Evolutionary conservation across 1,284 basidiomycete species (phyloP), one percentile per base, ranked within the genome.

Genomic region (Apiotrichum montevideense): DNA sequence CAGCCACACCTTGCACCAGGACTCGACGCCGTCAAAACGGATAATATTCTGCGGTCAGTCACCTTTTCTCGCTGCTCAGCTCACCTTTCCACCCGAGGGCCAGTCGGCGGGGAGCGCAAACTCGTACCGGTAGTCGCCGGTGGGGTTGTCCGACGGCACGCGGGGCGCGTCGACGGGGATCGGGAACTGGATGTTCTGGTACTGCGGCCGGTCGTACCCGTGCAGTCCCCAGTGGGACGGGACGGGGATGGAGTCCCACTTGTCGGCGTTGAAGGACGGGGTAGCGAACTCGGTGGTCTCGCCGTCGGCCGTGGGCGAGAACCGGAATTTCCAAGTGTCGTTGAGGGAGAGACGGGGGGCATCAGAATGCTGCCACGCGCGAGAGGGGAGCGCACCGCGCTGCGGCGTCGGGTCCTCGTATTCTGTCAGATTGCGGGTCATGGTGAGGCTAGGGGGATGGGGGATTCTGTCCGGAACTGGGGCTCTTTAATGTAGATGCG

Each of bases 21-120:
- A 58, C 50, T 67, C 66, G 49, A 67, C 55, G 29, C 66, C 66
- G 34, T 67, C 66, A 32, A 65, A 67, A 2, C 44, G 44, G 10
- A 46, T 10, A 8, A 46, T 6, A 2, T 7, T 34, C 44, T 46
- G 32, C 5, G 2, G 45, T 46, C 32, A 46, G 45, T 8, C 2
- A 8, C 9, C 9, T 14, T 13, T 39, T 4, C 6, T 13, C 47
- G 14, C 4, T 11, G 32, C 50, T n/a, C 40, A 57, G 29, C 53
- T 11, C 43, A 57, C 55, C 45, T 41, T 56, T 14, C 60, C 59
- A 11, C 35, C 35, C 11, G 13, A 13, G 21, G 49, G 53, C 51
- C 51, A 54, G 35, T 39, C 46, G 10, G 9, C 9, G n/a, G 44
- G 52, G 35, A 45, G 33, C 9, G 35, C 37, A 29, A 63, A 57